A percentile compares a stretch with the other conserved stretches of the same genome.
These are phyloP conservation scores for Bipolaris sorokiniana DNA, from an alignment of 2,329 filamentous ascomycete genomes.

Conservation along the genomic window DNA sequence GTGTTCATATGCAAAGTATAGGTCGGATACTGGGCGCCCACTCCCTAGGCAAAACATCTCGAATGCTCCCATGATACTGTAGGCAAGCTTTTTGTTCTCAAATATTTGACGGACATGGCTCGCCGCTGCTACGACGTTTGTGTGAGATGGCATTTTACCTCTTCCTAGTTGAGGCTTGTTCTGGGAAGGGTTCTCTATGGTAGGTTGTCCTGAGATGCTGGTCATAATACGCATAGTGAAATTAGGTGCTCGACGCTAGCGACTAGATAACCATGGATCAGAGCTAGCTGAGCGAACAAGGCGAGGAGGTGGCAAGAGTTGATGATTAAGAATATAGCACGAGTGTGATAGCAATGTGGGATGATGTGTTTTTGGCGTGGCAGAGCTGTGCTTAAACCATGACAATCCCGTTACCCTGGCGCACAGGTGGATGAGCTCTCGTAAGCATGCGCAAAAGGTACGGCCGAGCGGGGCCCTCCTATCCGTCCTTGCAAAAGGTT, in stretches of 20 bases:
- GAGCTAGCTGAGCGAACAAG: neutral
- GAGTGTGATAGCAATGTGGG: neutral
- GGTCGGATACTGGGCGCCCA: slow-evolving; percentile 37
- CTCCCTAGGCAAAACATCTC: slow-evolving; percentile 44
- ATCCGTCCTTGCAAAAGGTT: slow-evolving; percentile 8
- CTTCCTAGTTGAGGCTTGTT: slow-evolving; percentile 30
- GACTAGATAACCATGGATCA: slow-evolving; percentile 1
- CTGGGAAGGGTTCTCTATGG: slow-evolving; percentile 32
- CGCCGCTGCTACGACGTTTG: slow-evolving; percentile 40
- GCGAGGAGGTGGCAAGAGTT: neutral
- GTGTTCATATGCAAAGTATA: slow-evolving; percentile 45
- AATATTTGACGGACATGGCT: slow-evolving; percentile 36
- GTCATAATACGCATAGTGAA: slow-evolving; percentile 21
- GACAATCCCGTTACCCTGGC: slow-evolving; percentile 11
- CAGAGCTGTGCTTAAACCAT: slow-evolving; percentile 4
- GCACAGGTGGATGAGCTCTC: slow-evolving; percentile 5
- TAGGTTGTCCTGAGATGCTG: slow-evolving; percentile 29
- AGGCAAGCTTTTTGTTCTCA: slow-evolving; percentile 42
- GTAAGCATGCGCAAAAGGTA: slow-evolving; percentile 8
- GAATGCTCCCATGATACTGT: slow-evolving; percentile 40
- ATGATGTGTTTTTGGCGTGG: neutral
- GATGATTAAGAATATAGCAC: neutral
- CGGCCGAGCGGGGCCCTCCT: slow-evolving; percentile 13
- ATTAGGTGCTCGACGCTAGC: neutral
- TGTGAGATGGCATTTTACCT: slow-evolving; percentile 26